Evolutionary conservation across 768 basidiomycete species (phyloP).

Genomic region (Amanita molliuscula): DNA sequence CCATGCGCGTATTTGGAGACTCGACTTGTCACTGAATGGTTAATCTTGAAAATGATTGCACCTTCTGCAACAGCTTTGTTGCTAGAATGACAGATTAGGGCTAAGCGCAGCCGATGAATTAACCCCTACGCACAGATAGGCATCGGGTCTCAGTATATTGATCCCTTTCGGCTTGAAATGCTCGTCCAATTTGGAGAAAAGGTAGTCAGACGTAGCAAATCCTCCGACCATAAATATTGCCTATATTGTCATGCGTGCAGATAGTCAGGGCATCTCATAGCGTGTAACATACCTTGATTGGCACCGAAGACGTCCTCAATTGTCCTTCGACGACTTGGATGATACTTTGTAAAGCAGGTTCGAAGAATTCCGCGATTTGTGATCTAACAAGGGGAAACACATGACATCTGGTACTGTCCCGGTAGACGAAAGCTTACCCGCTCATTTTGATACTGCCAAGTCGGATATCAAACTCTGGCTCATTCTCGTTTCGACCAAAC

Average conservation of each 20-base stretch:
- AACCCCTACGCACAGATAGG: constrained; percentile 28
- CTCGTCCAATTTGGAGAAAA: constrained; percentile 29
- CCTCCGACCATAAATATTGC: constrained; percentile 41
- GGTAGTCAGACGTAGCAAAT: constrained; percentile 39
- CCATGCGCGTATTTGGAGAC: constrained; percentile 12
- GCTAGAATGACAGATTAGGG: constrained; percentile 1
- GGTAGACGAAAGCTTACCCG: background rate
- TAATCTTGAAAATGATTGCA: constrained; percentile 14
- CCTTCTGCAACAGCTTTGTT: constrained; percentile 18
- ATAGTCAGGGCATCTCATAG: too few relatives aligned
- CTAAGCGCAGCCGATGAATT: background rate
- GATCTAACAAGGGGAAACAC: background rate
- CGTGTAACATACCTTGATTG: constrained; percentile 3
- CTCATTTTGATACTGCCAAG: constrained; percentile 23
- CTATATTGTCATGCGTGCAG: constrained; percentile 9
- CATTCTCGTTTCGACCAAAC: constrained; percentile 36
- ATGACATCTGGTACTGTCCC: too few relatives aligned
- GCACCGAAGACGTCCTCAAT: background rate
- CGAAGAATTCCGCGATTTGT: constrained; percentile 3
- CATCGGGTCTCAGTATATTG: constrained; percentile 31
- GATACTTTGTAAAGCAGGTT: constrained; percentile 4
- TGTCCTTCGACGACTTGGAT: background rate
- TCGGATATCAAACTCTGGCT: constrained; percentile 27
- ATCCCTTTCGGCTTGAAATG: constrained; percentile 24
- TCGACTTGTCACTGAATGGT: constrained; percentile 11